Base-by-base conservation (phyloP, 176 grass and related monocot species). In the Musa itinerans region DNA sequence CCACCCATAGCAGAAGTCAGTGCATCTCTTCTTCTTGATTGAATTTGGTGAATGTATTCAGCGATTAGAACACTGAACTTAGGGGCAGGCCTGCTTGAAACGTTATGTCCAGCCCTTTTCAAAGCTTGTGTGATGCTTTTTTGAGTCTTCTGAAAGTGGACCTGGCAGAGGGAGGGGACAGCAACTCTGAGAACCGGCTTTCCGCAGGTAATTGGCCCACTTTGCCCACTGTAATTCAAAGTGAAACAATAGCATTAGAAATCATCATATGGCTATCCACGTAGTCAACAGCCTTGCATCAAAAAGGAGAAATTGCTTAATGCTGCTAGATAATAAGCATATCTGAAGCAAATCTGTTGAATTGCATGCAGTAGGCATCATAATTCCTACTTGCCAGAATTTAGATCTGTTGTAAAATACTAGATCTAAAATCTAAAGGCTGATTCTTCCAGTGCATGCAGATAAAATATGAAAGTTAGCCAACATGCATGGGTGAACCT, bases 121-220 rank as follows among this genome's bases (percentile, higher is more conserved):
- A 74, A 17, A 34, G 72, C 72, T 58, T 74, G 53, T 29, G 53
- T 12, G 10, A 57, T 43, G 72, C 23, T 56, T 23, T 53, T 74
- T 1, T 57, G 72, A 17, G 12, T 16, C 54, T 56, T 74, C 72
- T 74, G 53, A 15, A 74, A 29, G 25, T 74, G 72, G 21, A 56
- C 24, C 11, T 54, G 72, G 15, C 72, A 74, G 12, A 74, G 52
- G 15, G 52, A 74, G 22, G 72, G 72, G 8, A 56, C 13, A 19
- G 22, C 53, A 74, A 24, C 72, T 26, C 52, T 29, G 12, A 56
- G 23, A 57, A 74, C 50, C 9, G 72, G 72, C 53, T 74, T 74
- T 11, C 23, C 72, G 3, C 72, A 74, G 5, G 9, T 74, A 56
- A 74, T 56, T 55, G 72, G 72, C 24, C 25, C 72, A 19, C 72